Evolutionary conservation across 75 land plant genomes (phyloP).

Genomic region (Cupressus sempervirens): DNA sequence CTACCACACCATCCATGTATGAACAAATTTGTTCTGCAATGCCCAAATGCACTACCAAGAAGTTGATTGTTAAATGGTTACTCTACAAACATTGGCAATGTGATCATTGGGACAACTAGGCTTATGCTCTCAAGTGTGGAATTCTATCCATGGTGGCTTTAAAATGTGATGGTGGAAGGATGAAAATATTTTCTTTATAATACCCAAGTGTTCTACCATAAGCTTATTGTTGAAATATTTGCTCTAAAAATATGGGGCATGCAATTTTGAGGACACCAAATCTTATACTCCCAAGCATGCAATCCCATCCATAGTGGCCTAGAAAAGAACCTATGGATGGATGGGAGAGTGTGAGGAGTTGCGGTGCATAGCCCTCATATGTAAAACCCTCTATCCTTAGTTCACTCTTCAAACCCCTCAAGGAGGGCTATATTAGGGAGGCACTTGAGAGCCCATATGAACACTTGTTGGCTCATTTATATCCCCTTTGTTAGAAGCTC

Average conservation of each 20-base stretch:
- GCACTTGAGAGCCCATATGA: constrained; percentile 21
- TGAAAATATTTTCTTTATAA: background rate
- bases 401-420: constrained; percentile 1
- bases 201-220: background rate
- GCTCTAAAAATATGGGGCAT: constrained; percentile 16
- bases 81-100: too few relatives aligned
- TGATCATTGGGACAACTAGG: too few relatives aligned
- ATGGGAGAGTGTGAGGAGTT: constrained; percentile 5
- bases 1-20: background rate
- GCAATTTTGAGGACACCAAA: constrained; percentile 9
- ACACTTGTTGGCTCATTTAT: constrained; percentile 14
- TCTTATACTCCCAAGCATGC: constrained; percentile 10
- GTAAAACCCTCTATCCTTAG: background rate
- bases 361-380: constrained; percentile 15
- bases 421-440: background rate
- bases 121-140: too few relatives aligned
- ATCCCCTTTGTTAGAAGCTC: constrained; percentile 11
- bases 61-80: too few relatives aligned
- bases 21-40: too few relatives aligned
- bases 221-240: background rate
- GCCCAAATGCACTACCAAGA: too few relatives aligned
- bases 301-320: constrained; percentile 13
- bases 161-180: too few relatives aligned
- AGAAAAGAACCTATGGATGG: background rate
- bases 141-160: too few relatives aligned